Conservation (phyloP, 2,329 filamentous ascomycete genomes). For the Colletotrichum costaricense region DNA sequence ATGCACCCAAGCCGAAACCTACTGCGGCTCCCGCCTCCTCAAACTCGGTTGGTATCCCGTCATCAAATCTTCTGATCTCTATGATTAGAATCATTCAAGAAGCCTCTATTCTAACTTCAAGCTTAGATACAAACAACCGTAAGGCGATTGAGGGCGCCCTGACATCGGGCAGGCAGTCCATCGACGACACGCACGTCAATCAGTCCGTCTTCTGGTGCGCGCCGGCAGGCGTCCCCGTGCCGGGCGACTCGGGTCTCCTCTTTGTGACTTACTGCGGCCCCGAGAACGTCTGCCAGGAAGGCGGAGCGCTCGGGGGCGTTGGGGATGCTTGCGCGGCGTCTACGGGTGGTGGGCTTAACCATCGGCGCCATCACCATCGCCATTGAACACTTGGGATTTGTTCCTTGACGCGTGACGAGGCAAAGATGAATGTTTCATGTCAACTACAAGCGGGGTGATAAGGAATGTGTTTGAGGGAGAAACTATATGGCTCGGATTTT, state of each 20-base stretch:
- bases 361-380: neutral
- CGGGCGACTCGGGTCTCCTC: conserved; percentile 11
- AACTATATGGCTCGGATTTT: neutral
- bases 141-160: conserved; percentile 10
- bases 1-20: conserved; percentile 20
- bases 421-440: neutral
- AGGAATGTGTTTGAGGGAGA: neutral
- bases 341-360: neutral
- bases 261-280: conserved; percentile 30
- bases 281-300: conserved; percentile 9
- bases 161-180: conserved; percentile 6
- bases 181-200: conserved; percentile 18
- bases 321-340: conserved; percentile 18
- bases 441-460: neutral
- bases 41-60: conserved; percentile 1
- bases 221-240: conserved; percentile 13
- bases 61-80: neutral
- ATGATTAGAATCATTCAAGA: neutral
- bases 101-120: neutral
- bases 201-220: conserved; percentile 32
- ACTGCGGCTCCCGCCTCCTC: conserved; percentile 29
- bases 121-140: conserved; percentile 4
- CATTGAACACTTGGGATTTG: no score
- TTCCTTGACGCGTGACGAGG: neutral
- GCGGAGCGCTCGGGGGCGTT: conserved; percentile 20